These are phyloP conservation scores for Sporothrix variecibatus DNA, from an alignment of 2,329 filamentous ascomycete genomes.

Conservation along the genomic window DNA sequence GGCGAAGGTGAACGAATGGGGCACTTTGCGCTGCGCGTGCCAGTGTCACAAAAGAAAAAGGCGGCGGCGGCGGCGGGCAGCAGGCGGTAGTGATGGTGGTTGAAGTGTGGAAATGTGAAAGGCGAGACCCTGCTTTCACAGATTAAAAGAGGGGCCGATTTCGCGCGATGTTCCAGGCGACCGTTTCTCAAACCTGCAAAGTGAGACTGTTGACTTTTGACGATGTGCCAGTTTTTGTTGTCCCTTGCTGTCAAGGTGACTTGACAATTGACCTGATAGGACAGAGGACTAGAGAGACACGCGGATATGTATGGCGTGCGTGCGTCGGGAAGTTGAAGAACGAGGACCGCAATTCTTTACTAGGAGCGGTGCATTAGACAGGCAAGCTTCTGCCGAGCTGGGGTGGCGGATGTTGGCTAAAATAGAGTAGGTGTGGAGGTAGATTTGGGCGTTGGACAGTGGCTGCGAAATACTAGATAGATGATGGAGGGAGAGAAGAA, in stretches of 20 bases:
- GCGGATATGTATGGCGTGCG: background rate
- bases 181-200: background rate
- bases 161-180: constrained; percentile 2
- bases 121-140: background rate
- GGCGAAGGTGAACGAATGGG: background rate
- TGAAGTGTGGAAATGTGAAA: background rate
- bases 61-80: background rate
- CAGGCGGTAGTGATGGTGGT: background rate
- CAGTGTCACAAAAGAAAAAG: background rate
- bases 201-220: background rate
- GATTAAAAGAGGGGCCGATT: background rate
- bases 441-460: background rate
- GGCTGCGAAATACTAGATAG: background rate
- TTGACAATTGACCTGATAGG: background rate
- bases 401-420: background rate
- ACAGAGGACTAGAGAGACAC: background rate
- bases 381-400: background rate
- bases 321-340: background rate
- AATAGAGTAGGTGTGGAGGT: background rate
- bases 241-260: background rate
- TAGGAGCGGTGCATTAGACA: background rate
- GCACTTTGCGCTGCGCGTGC: background rate
- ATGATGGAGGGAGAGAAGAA: background rate
- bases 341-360: background rate
- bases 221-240: background rate